phyloP scores from a whole-genome alignment of 208 protist genomes.

The Herpetomonas tarakana region DNA sequence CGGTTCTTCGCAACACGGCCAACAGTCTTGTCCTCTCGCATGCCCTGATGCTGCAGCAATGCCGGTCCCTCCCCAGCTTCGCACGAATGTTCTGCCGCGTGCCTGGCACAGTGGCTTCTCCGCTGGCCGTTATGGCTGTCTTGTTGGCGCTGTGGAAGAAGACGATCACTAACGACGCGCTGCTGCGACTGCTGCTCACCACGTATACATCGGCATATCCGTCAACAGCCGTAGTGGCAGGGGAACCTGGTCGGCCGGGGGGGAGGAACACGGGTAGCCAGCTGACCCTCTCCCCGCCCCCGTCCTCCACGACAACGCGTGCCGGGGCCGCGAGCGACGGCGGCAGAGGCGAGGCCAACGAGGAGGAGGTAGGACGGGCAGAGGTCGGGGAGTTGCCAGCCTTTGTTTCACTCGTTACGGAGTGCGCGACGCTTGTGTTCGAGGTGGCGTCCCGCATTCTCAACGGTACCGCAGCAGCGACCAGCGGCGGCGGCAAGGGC shows the following conservation, averaged over 20 bases:
- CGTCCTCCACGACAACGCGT: too few species aligned
- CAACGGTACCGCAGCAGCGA: not conserved
- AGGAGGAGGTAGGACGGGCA: not conserved
- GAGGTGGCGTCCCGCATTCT: conserved; percentile 2
- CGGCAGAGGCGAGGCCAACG: not conserved
- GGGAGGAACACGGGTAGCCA: conserved; percentile 5
- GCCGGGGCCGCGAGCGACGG: not conserved
- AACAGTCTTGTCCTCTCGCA: conserved; percentile 25
- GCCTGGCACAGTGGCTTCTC: not conserved
- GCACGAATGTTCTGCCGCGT: conserved; percentile 6
- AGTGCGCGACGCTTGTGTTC: conserved; percentile 4
- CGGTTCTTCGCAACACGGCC: conserved; percentile 24
- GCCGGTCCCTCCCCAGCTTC: conserved; percentile 4
- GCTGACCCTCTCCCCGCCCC: not conserved
- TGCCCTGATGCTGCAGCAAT: conserved; percentile 21
- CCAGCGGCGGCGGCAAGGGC: not conserved
- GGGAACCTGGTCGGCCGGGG: too few species aligned
- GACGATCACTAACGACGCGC: conserved; percentile 20
- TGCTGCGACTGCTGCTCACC: conserved; percentile 26
- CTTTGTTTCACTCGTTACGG: conserved; percentile 9
- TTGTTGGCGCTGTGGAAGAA: conserved; percentile 32
- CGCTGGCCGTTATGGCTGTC: conserved; percentile 17
- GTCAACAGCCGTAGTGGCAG: too few species aligned
- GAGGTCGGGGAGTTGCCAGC: not conserved
- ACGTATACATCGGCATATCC: not conserved